These are phyloP conservation scores for Candida parachauliodes DNA, from an alignment of 805 yeast species.

Conservation along the genomic window DNA sequence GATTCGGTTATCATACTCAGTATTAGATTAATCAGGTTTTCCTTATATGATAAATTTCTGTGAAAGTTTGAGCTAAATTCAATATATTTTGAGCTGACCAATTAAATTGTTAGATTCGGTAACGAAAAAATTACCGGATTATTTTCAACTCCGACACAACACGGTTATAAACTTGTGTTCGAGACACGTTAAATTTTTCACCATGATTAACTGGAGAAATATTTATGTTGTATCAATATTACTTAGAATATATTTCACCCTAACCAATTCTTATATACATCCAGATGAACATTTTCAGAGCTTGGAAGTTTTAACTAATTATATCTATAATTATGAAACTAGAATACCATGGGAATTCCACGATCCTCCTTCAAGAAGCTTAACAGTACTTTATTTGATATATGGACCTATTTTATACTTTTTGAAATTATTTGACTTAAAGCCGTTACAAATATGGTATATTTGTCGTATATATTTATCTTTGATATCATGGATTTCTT, in stretches of 20 bases:
- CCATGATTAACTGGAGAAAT: conserved; percentile 42
- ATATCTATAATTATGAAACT: conserved; percentile 41
- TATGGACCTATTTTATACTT: conserved; percentile 63
- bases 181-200: conserved; percentile 1
- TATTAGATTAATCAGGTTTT: too few relatives aligned
- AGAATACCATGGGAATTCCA: conserved; percentile 83
- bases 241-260: conserved; percentile 51
- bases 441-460: conserved; percentile 51
- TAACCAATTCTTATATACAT: conserved; percentile 82
- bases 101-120: too few relatives aligned
- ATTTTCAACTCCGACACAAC: conserved; percentile 1
- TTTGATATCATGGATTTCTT: conserved; percentile 31
- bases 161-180: too few relatives aligned
- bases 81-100: too few relatives aligned
- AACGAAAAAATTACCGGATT: conserved; percentile 2
- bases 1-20: too few relatives aligned
- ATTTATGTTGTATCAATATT: conserved; percentile 43
- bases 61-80: conserved; percentile 1
- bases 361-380: conserved; percentile 63
- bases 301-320: conserved; percentile 64
- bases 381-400: conserved; percentile 59
- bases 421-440: conserved; percentile 28
- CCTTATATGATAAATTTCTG: too few relatives aligned
- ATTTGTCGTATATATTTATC: conserved; percentile 50
- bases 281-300: conserved; percentile 97